Conservation (phyloP, 331 rosid genomes). For the Pyrus hybrid region DNA sequence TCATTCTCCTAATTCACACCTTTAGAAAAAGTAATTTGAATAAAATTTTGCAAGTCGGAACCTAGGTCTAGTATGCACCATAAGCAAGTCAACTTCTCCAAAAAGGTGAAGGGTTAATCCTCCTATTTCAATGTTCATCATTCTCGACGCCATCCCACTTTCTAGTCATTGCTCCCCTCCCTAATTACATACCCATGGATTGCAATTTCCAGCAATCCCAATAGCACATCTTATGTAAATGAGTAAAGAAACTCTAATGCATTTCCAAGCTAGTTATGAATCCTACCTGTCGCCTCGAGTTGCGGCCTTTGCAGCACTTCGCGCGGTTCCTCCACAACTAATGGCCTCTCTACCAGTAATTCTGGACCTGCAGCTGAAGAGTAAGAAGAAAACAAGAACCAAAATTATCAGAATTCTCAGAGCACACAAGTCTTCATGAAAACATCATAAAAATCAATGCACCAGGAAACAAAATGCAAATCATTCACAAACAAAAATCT, state of each 20-base stretch:
- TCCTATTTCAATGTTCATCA: neutral
- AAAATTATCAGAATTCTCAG: neutral
- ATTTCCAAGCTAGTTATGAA: too few relatives aligned
- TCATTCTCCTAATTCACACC: too few relatives aligned
- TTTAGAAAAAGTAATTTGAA: too few relatives aligned
- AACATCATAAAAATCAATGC: neutral
- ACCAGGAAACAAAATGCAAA: neutral
- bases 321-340: slow-evolving; percentile 28
- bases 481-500: neutral
- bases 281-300: slow-evolving; percentile 52
- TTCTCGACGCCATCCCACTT: neutral
- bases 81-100: neutral
- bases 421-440: neutral
- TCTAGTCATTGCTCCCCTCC: neutral
- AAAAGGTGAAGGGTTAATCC: neutral
- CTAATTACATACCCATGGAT: neutral
- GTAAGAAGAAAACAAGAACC: slow-evolving; percentile 12
- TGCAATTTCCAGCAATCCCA: too few relatives aligned
- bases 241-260: too few relatives aligned
- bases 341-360: slow-evolving; percentile 26
- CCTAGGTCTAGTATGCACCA: too few relatives aligned
- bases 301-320: slow-evolving; percentile 43
- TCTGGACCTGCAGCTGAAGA: slow-evolving; percentile 30
- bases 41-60: neutral
- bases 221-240: too few relatives aligned